Evolutionary conservation across 2,329 filamentous ascomycete genomes (phyloP).

Genomic region (Colletotrichum sp.): DNA sequence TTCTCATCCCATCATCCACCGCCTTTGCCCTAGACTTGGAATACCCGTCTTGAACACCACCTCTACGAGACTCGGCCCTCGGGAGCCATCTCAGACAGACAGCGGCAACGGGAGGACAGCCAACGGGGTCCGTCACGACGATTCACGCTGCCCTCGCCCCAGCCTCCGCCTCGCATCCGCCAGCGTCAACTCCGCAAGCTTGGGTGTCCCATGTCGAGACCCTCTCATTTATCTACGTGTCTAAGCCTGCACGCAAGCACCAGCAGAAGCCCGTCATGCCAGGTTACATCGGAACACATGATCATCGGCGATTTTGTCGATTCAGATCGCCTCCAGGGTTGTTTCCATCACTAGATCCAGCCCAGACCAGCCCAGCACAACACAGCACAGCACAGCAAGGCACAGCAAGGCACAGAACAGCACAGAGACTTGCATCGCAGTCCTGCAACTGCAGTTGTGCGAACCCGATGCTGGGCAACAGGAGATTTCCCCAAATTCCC

Average conservation of each 20-base stretch:
- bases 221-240: neutral
- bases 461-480: neutral
- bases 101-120: neutral
- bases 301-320: slow-evolving; percentile 12
- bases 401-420: neutral
- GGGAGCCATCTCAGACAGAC: neutral
- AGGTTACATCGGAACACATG: slow-evolving; percentile 12
- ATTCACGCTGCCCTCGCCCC: neutral
- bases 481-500: neutral
- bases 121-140: neutral
- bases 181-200: neutral
- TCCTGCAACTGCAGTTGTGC: neutral
- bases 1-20: neutral
- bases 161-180: neutral
- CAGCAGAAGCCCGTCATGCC: slow-evolving; percentile 4
- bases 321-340: neutral
- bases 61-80: neutral
- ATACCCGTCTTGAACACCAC: neutral
- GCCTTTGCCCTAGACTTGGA: neutral
- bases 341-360: neutral
- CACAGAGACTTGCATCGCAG: neutral
- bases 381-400: neutral
- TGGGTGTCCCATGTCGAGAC: slow-evolving; percentile 5
- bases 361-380: neutral
- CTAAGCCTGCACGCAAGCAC: neutral